Evolutionary conservation across 2,329 filamentous ascomycete species (phyloP).

Genomic region (Alternaria gansuensis): DNA sequence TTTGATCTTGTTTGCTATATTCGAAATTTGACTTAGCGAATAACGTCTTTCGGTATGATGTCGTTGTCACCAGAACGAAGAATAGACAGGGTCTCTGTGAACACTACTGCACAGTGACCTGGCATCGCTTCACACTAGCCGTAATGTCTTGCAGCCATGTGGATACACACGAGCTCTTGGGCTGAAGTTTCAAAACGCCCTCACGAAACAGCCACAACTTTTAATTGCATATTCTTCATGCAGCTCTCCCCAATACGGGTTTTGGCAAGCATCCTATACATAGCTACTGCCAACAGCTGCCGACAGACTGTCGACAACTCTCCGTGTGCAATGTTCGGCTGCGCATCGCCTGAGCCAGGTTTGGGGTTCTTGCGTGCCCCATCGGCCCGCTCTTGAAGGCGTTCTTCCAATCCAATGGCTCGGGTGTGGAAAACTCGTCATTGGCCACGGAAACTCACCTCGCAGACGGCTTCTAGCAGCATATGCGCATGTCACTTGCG

Average conservation of each 20-base stretch:
- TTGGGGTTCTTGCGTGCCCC: conserved; percentile 13
- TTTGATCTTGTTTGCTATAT: background rate
- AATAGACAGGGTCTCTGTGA: conserved; percentile 14
- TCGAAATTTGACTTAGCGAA: background rate
- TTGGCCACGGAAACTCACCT: conserved; percentile 29
- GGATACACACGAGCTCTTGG: conserved; percentile 17
- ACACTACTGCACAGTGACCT: conserved; percentile 28
- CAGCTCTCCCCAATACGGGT: conserved; percentile 7
- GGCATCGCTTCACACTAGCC: conserved; percentile 22
- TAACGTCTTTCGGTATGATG: conserved; percentile 9
- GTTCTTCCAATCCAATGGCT: conserved; percentile 17
- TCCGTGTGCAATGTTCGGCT: conserved; percentile 10
- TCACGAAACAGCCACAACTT: conserved; percentile 12
- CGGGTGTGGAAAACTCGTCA: conserved; percentile 25
- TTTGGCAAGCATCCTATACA: conserved; percentile 6
- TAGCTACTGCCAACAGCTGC: conserved; percentile 8
- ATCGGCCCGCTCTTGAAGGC: conserved; percentile 19
- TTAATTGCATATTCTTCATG: conserved; percentile 13
- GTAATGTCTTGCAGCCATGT: conserved; percentile 19
- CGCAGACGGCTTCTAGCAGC: conserved; percentile 30
- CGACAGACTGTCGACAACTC: conserved; percentile 10
- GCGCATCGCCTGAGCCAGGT: conserved; percentile 11
- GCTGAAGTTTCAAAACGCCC: conserved; percentile 14
- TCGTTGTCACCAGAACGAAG: conserved; percentile 11
- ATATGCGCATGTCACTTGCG: conserved; percentile 21